These are phyloP conservation scores for Pichia pseudocactophila DNA, from an alignment of 805 yeast species.

Conservation along the genomic window DNA sequence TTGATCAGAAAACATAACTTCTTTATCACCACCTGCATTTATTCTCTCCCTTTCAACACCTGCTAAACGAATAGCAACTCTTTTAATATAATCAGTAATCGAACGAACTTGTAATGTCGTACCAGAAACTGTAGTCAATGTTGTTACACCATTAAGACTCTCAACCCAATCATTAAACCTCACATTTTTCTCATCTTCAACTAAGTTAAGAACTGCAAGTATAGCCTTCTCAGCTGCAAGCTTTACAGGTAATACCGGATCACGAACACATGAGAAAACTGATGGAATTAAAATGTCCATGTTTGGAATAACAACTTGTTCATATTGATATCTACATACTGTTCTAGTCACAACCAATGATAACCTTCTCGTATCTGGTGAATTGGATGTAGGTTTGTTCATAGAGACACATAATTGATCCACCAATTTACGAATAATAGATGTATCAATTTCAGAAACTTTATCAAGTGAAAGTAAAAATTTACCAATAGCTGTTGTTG, in stretches of 20 bases:
- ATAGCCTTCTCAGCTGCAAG: conserved; percentile 91
- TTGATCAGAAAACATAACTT: conserved; percentile 74
- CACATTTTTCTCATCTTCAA: conserved; percentile 49
- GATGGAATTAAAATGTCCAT: conserved; percentile 56
- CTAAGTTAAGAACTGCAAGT: conserved; percentile 60
- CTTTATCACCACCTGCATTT: conserved; percentile 84
- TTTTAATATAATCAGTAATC: conserved; percentile 76
- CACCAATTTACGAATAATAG: conserved; percentile 29
- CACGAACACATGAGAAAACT: conserved; percentile 77
- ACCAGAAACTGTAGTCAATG: conserved; percentile 38
- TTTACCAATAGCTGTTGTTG: conserved; percentile 77
- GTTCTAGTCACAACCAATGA: conserved; percentile 72
- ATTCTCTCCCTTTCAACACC: conserved; percentile 80
- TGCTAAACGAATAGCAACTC: conserved; percentile 86
- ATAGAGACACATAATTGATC: conserved; percentile 42
- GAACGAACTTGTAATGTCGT: conserved; percentile 54
- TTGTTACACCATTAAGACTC: conserved; percentile 27
- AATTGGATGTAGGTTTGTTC: conserved; percentile 47
- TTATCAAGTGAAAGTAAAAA: conserved; percentile 44
- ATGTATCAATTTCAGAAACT: conserved; percentile 21
- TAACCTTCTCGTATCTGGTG: conserved; percentile 72
- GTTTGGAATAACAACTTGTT: conserved; percentile 39
- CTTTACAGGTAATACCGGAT: conserved; percentile 82
- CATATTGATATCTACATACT: conserved; percentile 52
- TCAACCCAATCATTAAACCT: conserved; percentile 60